Evolutionary conservation across 202 grass and related monocot genomes (phyloP).

Genomic region (Hordeum pubiflorum): DNA sequence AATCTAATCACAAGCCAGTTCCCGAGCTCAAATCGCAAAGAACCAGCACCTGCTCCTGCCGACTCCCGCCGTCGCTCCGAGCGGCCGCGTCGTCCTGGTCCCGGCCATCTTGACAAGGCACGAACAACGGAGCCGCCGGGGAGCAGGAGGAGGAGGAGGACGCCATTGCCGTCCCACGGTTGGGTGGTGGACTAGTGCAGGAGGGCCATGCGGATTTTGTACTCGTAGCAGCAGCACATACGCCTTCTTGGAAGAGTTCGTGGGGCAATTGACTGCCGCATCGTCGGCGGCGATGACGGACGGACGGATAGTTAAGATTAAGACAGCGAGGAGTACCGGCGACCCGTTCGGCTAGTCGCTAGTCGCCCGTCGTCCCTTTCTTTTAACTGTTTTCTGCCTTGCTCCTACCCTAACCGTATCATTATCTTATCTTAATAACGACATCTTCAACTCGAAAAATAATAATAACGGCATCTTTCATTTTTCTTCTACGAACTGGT

Average conservation of each 20-base stretch:
- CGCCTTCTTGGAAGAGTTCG: neutral
- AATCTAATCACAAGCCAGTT: no score
- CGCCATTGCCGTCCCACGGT: constrained; percentile 11
- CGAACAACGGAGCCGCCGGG: neutral
- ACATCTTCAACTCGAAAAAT: neutral
- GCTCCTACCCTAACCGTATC: neutral
- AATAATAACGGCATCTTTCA: neutral
- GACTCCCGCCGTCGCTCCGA: neutral
- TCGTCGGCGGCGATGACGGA: neutral
- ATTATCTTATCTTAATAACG: neutral
- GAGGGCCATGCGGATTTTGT: no score
- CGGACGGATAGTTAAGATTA: neutral
- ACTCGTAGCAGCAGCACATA: no score
- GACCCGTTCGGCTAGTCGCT: neutral
- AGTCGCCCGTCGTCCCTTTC: neutral
- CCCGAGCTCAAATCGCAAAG: neutral
- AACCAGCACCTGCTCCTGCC: constrained; percentile 16
- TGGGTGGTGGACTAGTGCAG: no score
- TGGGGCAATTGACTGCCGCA: neutral
- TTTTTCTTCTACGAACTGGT: neutral
- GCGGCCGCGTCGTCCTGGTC: neutral
- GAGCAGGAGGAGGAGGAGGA: constrained; percentile 1
- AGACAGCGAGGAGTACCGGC: neutral
- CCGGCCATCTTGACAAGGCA: neutral
- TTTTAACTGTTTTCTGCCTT: neutral